Evolutionary conservation across 345 rosid genomes (phyloP).

Genomic region (Salix udensis): DNA sequence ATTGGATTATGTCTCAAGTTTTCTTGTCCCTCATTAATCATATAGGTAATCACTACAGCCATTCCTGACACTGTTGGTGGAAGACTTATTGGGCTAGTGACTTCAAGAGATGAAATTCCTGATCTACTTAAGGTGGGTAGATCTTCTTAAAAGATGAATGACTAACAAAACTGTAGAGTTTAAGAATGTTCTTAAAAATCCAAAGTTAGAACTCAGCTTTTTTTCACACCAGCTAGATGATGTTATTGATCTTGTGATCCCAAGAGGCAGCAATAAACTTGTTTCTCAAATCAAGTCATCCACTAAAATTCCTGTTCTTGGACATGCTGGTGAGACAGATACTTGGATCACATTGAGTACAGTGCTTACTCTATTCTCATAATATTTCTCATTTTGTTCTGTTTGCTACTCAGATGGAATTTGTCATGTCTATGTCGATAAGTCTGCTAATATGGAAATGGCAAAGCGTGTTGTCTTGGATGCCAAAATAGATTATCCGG

Average conservation of each 20-base stretch:
- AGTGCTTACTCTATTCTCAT: not conserved
- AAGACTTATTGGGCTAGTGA: slow-evolving; percentile 84
- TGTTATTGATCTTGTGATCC: slow-evolving; percentile 96
- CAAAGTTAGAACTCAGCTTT: slow-evolving; percentile 19
- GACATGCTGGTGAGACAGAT: slow-evolving; percentile 79
- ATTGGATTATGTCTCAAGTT: slow-evolving; percentile 11
- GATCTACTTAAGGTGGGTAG: slow-evolving; percentile 77
- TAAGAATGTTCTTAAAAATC: not conserved
- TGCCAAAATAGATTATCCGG: slow-evolving; percentile 93
- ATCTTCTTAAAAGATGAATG: slow-evolving; percentile 13
- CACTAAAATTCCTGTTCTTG: slow-evolving; percentile 94
- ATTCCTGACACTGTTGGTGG: slow-evolving; percentile 76
- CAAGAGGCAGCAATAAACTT: slow-evolving; percentile 96
- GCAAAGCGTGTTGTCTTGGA: slow-evolving; percentile 79
- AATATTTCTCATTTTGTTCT: slow-evolving; percentile 11
- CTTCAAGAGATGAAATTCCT: slow-evolving; percentile 94
- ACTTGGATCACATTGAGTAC: slow-evolving; percentile 6
- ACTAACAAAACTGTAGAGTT: not conserved
- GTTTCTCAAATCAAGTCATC: slow-evolving; percentile 85
- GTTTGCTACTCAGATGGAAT: slow-evolving; percentile 69
- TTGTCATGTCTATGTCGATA: slow-evolving; percentile 89
- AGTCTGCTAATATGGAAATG: slow-evolving; percentile 76
- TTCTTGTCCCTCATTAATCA: slow-evolving; percentile 14
- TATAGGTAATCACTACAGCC: slow-evolving; percentile 83
- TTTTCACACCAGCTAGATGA: slow-evolving; percentile 77